Base-by-base conservation (phyloP, 2,329 filamentous ascomycete species). In the Phialemoniopsis sp. region DNA sequence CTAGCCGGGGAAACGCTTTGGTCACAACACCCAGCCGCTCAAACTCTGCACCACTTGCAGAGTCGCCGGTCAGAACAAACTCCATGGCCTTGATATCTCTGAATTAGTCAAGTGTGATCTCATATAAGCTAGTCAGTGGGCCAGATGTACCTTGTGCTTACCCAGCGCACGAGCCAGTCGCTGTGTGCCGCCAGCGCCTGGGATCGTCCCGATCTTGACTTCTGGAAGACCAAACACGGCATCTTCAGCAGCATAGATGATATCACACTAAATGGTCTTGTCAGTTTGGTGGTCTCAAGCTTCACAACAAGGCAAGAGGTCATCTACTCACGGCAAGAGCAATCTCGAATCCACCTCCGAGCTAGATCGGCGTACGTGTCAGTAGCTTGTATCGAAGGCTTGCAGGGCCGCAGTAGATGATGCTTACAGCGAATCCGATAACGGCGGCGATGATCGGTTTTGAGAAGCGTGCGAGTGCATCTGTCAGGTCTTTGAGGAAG, bases 381-480 rank as follows among this genome's bases (percentile, higher is more conserved):
- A 32, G 13, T 5, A 41, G 35, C 14, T 15, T 18, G 18, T 16
- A 29, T 13, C 13, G 32, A 36, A n/a, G 39, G 14, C 18, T 40
- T 37, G 36, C 34, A 38, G 19, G 14, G 14, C n/a, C 10, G n/a
- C 13, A 29, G 17, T 8, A 28, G 32, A 14, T 18, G 28, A 18
- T 5, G 60, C 70, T 59, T 49, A 73, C 70, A 46, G 72, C 71
- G 52, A 68, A 63, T 36, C 72, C 71, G 46, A 70, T 63, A 16
- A 75, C 69, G 15, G 68, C 69, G 9, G 70, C 70, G 40, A 76
- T 58, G 34, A 73, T 47, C 3, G 71, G 72, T 49, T 74, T 74
- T 21, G 55, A 54, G 45, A 66, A 57, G n/a, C 44, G 42, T 16
- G 52, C 53, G 35, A 67, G 56, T 13, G 54, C 60, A 35, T 56